Conservation (phyloP, 257 asterid genomes). For the Gentiana straminea region DNA sequence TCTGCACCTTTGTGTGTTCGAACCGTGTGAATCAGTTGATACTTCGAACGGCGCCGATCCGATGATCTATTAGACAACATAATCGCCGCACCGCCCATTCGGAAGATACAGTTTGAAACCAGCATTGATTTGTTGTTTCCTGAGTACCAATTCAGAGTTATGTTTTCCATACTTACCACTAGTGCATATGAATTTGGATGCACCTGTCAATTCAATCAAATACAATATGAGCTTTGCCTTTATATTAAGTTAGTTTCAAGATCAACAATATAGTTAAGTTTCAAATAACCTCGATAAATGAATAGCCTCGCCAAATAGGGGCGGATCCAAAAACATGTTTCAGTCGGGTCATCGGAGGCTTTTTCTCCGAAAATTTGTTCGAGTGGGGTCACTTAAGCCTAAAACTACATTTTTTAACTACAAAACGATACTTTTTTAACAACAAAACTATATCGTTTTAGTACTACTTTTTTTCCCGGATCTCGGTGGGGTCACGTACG, state of each 20-base stretch:
- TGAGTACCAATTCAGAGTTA: conserved; percentile 41
- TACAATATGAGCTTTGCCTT: background rate
- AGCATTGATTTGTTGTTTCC: conserved; percentile 55
- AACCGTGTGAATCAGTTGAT: conserved; percentile 42
- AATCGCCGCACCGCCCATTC: conserved; percentile 55
- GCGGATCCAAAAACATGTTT: background rate
- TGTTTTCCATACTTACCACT: conserved; percentile 50
- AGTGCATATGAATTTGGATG: conserved; percentile 48
- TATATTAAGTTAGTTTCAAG: too few species aligned
- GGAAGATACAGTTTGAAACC: conserved; percentile 45
- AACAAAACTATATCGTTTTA: too few species aligned
- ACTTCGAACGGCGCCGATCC: conserved; percentile 31
- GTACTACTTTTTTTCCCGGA: background rate
- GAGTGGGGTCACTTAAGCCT: too few species aligned
- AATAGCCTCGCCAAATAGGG: too few species aligned
- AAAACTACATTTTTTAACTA: too few species aligned
- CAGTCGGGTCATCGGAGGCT: too few species aligned
- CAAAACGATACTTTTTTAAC: too few species aligned
- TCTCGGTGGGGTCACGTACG: too few species aligned
- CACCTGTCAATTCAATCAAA: conserved; percentile 19
- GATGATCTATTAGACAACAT: conserved; percentile 40
- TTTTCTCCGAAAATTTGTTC: too few species aligned
- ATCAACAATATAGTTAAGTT: background rate
- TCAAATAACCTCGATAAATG: background rate
- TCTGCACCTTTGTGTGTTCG: conserved; percentile 53